Evolutionary conservation across 345 rosid species (phyloP).

Genomic region (Aethionema arabicum): DNA sequence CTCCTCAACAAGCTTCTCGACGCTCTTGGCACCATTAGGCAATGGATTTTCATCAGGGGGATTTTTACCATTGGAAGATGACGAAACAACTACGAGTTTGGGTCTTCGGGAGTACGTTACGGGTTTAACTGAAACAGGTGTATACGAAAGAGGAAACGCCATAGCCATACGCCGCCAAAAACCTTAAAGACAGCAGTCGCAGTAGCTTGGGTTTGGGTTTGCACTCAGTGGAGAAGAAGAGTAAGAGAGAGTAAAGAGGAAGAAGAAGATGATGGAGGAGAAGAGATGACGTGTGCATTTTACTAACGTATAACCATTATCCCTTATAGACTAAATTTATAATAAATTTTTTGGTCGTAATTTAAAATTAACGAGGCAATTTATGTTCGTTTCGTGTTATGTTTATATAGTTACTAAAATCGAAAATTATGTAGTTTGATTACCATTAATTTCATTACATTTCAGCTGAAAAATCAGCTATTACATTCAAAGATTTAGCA

Average conservation of each 20-base stretch:
- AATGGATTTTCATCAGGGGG: constrained; percentile 43
- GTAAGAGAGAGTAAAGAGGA: neutral
- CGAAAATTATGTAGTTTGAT: no score
- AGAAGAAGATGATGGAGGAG: constrained; percentile 10
- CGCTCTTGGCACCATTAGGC: constrained; percentile 42
- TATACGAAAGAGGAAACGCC: constrained; percentile 37
- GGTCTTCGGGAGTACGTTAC: constrained; percentile 31
- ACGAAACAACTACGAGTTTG: constrained; percentile 38
- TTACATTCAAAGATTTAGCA: no score
- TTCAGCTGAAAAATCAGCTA: no score
- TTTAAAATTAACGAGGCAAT: no score
- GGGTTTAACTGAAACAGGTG: constrained; percentile 28
- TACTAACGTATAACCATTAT: constrained; percentile 34
- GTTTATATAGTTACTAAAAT: no score
- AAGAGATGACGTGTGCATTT: constrained; percentile 31
- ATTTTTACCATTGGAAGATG: constrained; percentile 63
- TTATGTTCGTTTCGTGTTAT: no score
- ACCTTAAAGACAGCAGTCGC: constrained; percentile 2
- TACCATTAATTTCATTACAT: no score
- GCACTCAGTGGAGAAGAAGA: neutral
- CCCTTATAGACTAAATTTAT: neutral
- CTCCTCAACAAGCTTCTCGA: constrained; percentile 53
- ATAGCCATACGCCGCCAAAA: constrained; percentile 11
- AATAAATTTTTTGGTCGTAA: no score
- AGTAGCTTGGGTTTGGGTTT: neutral